These are phyloP conservation scores for Malus hybrid DNA, from an alignment of 331 rosid genomes.

Conservation along the genomic window DNA sequence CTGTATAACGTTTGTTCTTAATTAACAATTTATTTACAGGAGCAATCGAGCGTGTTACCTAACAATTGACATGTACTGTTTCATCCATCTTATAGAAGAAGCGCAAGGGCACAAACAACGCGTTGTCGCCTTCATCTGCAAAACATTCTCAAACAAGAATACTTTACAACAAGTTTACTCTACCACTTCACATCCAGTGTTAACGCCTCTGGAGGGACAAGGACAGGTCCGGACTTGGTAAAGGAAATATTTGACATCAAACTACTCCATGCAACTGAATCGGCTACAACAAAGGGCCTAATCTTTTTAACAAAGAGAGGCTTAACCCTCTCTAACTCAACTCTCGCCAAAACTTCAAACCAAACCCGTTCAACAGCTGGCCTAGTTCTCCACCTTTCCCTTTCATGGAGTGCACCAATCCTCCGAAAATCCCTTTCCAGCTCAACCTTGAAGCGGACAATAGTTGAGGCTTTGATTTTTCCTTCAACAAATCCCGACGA, in stretches of 20 bases:
- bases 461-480: conserved; percentile 51
- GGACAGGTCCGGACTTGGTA: conserved; percentile 56
- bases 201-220: conserved; percentile 77
- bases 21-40: neutral
- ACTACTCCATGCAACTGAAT: conserved; percentile 65
- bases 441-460: conserved; percentile 54
- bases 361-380: conserved; percentile 51
- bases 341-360: conserved; percentile 66
- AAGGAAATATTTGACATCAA: conserved; percentile 77
- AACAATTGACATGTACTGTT: conserved; percentile 15
- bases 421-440: conserved; percentile 46
- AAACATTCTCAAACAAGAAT: conserved; percentile 1
- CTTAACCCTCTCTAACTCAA: conserved; percentile 44
- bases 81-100: neutral
- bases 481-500: conserved; percentile 48
- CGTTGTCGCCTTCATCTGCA: conserved; percentile 1
- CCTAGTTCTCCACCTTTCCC: conserved; percentile 79
- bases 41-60: conserved; percentile 1
- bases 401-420: conserved; percentile 14
- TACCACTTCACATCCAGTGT: conserved; percentile 93
- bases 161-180: conserved; percentile 24
- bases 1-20: neutral
- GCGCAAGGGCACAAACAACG: neutral
- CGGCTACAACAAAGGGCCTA: conserved; percentile 45
- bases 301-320: conserved; percentile 51